These are phyloP conservation scores for Fraxinus pennsylvanica DNA, from an alignment of 257 asterid species.

Conservation along the genomic window DNA sequence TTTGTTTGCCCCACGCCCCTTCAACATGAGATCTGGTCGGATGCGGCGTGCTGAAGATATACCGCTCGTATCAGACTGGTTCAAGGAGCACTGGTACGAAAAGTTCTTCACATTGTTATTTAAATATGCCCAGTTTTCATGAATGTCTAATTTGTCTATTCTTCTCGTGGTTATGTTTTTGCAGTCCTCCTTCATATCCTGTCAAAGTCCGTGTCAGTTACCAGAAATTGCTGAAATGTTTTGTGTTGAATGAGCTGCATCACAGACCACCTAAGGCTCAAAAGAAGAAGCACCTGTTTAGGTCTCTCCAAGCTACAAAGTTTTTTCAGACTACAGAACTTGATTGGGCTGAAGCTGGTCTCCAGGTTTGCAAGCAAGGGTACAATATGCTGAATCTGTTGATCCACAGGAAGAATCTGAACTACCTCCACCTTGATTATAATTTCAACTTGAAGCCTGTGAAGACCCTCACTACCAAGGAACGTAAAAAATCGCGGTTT, in stretches of 20 bases:
- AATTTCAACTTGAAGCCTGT: slow-evolving; percentile 98
- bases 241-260: slow-evolving; percentile 95
- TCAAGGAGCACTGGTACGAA: slow-evolving; percentile 92
- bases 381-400: slow-evolving; percentile 93
- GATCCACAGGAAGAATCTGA: slow-evolving; percentile 93
- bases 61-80: slow-evolving; percentile 99
- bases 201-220: slow-evolving; percentile 99
- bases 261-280: slow-evolving; percentile 99
- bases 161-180: slow-evolving; percentile 15
- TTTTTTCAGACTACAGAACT: slow-evolving; percentile 98
- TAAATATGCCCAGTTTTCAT: neutral
- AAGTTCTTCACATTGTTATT: slow-evolving; percentile 14
- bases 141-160: slow-evolving; percentile 4
- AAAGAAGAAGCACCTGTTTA: slow-evolving; percentile 92
- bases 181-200: slow-evolving; percentile 96
- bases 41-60: slow-evolving; percentile 98
- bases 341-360: slow-evolving; percentile 99
- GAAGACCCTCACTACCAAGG: slow-evolving; percentile 97
- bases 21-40: slow-evolving; percentile 98
- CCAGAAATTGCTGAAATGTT: slow-evolving; percentile 94
- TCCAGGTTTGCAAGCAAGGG: slow-evolving; percentile 99
- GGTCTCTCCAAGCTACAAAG: slow-evolving; percentile 95
- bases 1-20: slow-evolving; percentile 96
- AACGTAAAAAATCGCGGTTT: slow-evolving; percentile 91
- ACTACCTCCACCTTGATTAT: slow-evolving; percentile 95